These are phyloP conservation scores for Mallotus japonicus DNA, from an alignment of 441 rosid genomes.

Conservation along the genomic window DNA sequence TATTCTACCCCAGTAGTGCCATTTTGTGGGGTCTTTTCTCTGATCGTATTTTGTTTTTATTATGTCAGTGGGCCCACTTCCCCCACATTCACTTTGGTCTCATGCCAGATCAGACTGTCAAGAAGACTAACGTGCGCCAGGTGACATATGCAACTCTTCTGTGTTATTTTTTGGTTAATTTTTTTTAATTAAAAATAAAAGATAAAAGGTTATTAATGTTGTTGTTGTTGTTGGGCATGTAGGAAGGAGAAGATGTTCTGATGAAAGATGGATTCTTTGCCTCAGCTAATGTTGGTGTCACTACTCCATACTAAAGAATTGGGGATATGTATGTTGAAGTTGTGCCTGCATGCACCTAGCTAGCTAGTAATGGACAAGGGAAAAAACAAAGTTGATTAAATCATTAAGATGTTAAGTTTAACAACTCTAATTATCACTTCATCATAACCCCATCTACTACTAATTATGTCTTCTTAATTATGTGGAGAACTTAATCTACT, in stretches of 20 bases:
- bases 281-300: constrained; percentile 61
- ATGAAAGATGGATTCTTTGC: constrained; percentile 80
- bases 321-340: too few species aligned
- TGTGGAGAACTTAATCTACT: too few species aligned
- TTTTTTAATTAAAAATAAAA: too few species aligned
- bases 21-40: constrained; percentile 17
- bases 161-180: too few species aligned
- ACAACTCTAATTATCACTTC: too few species aligned
- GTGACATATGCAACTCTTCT: constrained; percentile 20
- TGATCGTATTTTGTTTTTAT: not conserved
- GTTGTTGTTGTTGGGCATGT: not conserved
- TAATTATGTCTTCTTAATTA: too few species aligned
- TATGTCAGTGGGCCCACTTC: constrained; percentile 92
- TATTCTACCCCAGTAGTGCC: not conserved
- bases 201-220: too few species aligned
- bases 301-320: constrained; percentile 46
- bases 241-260: constrained; percentile 77
- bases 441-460: too few species aligned
- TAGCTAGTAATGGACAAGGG: too few species aligned
- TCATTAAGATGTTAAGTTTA: too few species aligned
- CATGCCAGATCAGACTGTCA: constrained; percentile 97
- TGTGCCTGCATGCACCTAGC: too few species aligned
- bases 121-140: constrained; percentile 76
- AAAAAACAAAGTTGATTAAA: too few species aligned
- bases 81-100: constrained; percentile 99